A percentile compares a stretch with the other conserved stretches of the same genome.
These are phyloP conservation scores for Amesomyces nigricolor DNA, from an alignment of 2,329 filamentous ascomycete genomes.

Conservation along the genomic window DNA sequence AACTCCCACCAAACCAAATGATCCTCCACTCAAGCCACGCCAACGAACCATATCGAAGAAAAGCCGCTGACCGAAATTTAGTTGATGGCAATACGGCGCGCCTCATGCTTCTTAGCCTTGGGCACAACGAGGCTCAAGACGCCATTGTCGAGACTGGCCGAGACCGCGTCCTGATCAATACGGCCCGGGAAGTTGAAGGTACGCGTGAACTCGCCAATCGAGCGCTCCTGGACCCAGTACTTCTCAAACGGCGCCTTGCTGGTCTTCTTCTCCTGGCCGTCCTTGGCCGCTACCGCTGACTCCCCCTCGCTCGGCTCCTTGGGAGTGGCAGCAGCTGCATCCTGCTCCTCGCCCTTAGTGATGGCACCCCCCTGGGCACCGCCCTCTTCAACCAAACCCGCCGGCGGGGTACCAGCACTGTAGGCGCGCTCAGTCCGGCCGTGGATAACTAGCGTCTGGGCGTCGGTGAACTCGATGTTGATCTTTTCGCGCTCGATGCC, in stretches of 20 bases:
- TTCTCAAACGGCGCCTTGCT: conserved; percentile 25
- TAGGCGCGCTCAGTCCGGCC: conserved; percentile 63
- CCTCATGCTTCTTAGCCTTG: conserved; percentile 57
- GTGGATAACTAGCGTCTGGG: conserved; percentile 64
- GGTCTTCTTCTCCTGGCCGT: not conserved
- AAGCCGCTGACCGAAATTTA: conserved; percentile 29
- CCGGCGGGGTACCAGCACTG: conserved; percentile 48
- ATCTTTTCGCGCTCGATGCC: conserved; percentile 70
- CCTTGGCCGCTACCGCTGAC: not conserved
- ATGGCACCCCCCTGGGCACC: conserved; percentile 33
- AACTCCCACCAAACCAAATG: too few relatives aligned
- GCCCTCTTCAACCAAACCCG: conserved; percentile 25
- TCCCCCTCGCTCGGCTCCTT: conserved; percentile 36
- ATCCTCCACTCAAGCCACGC: not conserved
- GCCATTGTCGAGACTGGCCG: conserved; percentile 59
- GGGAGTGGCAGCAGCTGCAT: conserved; percentile 6
- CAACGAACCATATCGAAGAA: not conserved
- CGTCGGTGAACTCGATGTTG: conserved; percentile 72
- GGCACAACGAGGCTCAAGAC: conserved; percentile 59
- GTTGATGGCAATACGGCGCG: conserved; percentile 29
- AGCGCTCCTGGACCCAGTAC: conserved; percentile 68
- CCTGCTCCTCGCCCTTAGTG: conserved; percentile 29
- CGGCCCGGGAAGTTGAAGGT: conserved; percentile 62
- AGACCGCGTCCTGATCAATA: conserved; percentile 57
- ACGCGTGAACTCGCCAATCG: conserved; percentile 61